Conservation (phyloP, 2,329 filamentous ascomycete species). For the Fusarium pseudoanthophilum region DNA sequence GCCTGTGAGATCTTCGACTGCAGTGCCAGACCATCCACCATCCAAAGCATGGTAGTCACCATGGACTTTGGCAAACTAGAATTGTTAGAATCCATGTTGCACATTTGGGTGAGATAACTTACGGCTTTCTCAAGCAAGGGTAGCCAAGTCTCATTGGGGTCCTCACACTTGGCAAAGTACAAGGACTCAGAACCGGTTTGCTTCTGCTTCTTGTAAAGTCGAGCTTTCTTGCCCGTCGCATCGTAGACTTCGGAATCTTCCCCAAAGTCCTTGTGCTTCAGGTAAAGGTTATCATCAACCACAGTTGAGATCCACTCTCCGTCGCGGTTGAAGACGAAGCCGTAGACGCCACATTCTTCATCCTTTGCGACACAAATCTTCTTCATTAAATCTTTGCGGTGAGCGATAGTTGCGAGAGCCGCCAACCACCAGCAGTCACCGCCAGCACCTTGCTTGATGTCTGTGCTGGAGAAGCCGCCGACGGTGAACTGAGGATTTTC, state of each 20-base stretch:
- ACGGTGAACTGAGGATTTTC: constrained; percentile 54
- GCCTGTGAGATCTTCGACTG: constrained; percentile 62
- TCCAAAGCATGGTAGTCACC: constrained; percentile 76
- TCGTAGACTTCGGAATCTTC: constrained; percentile 50
- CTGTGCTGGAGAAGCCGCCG: constrained; percentile 54
- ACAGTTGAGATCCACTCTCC: constrained; percentile 78
- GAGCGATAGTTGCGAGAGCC: constrained; percentile 74
- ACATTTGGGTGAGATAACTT: neutral
- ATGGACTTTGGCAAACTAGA: constrained; percentile 75
- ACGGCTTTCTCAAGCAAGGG: constrained; percentile 76
- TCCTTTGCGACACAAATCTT: constrained; percentile 74
- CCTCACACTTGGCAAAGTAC: constrained; percentile 75
- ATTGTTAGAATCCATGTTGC: constrained; percentile 2
- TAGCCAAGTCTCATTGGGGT: constrained; percentile 79
- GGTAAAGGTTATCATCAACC: constrained; percentile 72
- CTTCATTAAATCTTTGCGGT: constrained; percentile 72
- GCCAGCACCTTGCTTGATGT: constrained; percentile 58
- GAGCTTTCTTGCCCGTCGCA: constrained; percentile 62
- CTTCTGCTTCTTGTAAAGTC: constrained; percentile 68
- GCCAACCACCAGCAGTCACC: constrained; percentile 82
- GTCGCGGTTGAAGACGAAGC: constrained; percentile 77
- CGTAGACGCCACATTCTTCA: constrained; percentile 76
- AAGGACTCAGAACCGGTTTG: constrained; percentile 76
- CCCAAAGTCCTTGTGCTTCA: constrained; percentile 55
- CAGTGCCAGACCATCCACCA: constrained; percentile 70